phyloP scores from a whole-genome alignment of 306 rosid species.

The Geum urbanum region DNA sequence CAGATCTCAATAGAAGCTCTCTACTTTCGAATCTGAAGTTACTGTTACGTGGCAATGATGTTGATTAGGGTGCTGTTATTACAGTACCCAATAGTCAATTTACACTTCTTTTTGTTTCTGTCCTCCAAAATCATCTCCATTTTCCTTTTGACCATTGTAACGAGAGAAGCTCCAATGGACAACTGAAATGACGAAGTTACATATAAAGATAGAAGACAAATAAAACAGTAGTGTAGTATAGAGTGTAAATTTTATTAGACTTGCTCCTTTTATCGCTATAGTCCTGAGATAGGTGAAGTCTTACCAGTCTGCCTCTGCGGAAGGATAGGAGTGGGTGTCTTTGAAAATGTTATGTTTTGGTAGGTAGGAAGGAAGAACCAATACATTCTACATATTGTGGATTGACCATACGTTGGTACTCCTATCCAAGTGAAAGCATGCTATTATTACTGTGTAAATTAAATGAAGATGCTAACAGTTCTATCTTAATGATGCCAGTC shows the following conservation, averaged over 20 bases:
- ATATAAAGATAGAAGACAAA: not conserved
- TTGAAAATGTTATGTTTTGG: not conserved
- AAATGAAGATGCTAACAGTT: conserved; percentile 20
- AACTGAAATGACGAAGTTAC: not conserved
- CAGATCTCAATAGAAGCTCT: conserved; percentile 5
- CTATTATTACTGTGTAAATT: too few species aligned
- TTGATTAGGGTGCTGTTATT: not conserved
- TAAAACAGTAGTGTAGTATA: not conserved
- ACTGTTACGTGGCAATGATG: not conserved
- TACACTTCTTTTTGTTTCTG: not conserved
- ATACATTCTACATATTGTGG: not conserved
- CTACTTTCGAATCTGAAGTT: not conserved
- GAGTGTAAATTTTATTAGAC: not conserved
- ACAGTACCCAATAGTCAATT: not conserved
- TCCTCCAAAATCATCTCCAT: not conserved
- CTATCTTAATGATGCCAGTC: conserved; percentile 48
- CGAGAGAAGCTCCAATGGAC: not conserved
- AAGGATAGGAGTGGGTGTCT: not conserved
- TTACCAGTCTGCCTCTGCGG: not conserved
- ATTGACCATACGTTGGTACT: not conserved
- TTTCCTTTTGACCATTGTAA: conserved; percentile 1
- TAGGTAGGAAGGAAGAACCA: not conserved
- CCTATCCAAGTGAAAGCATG: not conserved
- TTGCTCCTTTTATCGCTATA: not conserved
- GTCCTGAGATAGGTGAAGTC: conserved; percentile 2